A percentile compares a stretch with the other conserved stretches of the same genome.
These are phyloP conservation scores for Vachellia pachyceras DNA, from an alignment of 306 rosid species.

Conservation along the genomic window DNA sequence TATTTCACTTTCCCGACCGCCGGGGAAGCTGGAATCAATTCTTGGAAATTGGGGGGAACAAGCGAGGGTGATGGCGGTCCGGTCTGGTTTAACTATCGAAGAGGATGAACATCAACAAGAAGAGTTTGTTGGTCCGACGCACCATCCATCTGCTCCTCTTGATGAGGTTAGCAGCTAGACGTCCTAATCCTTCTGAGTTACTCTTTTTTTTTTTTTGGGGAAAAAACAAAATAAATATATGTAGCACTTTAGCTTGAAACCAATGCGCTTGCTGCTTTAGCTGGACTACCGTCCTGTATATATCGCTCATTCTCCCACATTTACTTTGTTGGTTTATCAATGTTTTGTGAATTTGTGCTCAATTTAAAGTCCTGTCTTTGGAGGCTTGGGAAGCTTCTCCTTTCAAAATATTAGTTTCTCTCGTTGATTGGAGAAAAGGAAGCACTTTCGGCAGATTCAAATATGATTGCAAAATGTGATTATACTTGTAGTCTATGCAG, in stretches of 20 bases:
- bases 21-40: neutral
- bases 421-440: neutral
- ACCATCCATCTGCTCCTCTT: conserved; percentile 72
- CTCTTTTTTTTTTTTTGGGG: neutral
- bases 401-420: no score
- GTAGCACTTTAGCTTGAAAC: neutral
- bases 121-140: conserved; percentile 48
- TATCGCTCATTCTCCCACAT: neutral
- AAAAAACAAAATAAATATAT: no score
- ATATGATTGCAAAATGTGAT: conserved; percentile 8
- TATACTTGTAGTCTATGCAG: neutral
- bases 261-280: neutral
- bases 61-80: conserved; percentile 51
- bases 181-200: conserved; percentile 8
- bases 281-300: neutral
- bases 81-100: conserved; percentile 30
- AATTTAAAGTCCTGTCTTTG: neutral
- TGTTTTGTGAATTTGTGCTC: neutral
- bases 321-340: neutral
- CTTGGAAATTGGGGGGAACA: conserved; percentile 44
- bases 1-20: neutral
- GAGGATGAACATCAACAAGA: conserved; percentile 41
- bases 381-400: neutral
- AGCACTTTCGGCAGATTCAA: neutral
- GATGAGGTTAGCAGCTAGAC: conserved; percentile 56